phyloP scores from a whole-genome alignment of 495 filamentous ascomycete species.

The Hypoxylon trugodes region DNA sequence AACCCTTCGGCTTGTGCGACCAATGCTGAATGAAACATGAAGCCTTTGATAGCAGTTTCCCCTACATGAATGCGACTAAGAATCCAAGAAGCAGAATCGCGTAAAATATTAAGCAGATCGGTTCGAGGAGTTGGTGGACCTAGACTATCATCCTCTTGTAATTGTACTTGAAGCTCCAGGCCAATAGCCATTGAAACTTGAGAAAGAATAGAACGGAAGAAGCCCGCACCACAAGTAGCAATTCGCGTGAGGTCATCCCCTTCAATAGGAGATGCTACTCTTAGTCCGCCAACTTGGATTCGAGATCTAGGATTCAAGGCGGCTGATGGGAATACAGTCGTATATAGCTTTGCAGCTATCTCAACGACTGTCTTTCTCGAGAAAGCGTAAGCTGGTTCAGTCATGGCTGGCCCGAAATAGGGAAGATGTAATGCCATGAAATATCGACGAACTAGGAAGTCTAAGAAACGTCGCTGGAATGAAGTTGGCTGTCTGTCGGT shows the following conservation, averaged over 20 bases:
- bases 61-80: conserved; percentile 56
- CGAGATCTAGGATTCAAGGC: conserved; percentile 22
- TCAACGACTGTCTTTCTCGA: conserved; percentile 60
- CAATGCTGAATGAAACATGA: conserved; percentile 54
- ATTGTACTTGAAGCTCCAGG: conserved; percentile 57
- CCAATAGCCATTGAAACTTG: conserved; percentile 56
- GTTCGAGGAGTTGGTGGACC: conserved; percentile 52
- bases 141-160: conserved; percentile 60
- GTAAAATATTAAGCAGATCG: conserved; percentile 58
- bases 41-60: conserved; percentile 67
- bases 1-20: conserved; percentile 56
- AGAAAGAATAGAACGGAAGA: conserved; percentile 50
- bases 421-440: conserved; percentile 60
- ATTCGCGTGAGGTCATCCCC: conserved; percentile 51
- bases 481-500: conserved; percentile 36
- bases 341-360: conserved; percentile 60
- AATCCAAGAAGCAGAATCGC: conserved; percentile 55
- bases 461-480: conserved; percentile 51
- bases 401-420: conserved; percentile 47
- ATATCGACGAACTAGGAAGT: conserved; percentile 57
- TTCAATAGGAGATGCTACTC: conserved; percentile 4
- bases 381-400: conserved; percentile 57
- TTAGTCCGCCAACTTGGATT: not conserved
- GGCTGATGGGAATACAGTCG: conserved; percentile 48
- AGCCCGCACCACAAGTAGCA: conserved; percentile 49